Evolutionary conservation across 129 eudicot species (phyloP).

Genomic region (Cynara cardunculus): DNA sequence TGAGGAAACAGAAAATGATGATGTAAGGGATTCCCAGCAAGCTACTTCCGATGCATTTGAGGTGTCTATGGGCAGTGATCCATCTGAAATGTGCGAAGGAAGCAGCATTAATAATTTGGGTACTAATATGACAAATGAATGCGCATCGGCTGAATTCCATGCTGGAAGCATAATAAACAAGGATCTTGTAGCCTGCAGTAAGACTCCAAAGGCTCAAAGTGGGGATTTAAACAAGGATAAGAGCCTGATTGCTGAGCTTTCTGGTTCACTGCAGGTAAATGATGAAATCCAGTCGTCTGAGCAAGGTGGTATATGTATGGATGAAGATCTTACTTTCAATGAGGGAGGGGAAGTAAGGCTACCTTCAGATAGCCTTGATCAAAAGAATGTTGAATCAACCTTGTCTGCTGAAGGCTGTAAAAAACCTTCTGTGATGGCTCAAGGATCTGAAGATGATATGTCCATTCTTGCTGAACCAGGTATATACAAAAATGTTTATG

Average conservation of each 20-base stretch:
- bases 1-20: constrained; percentile 19
- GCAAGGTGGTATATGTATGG: constrained; percentile 18
- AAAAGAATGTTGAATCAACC: constrained; percentile 18
- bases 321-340: constrained; percentile 14
- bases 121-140: constrained; percentile 9
- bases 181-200: constrained; percentile 4
- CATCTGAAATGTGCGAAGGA: constrained; percentile 25
- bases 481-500: background rate
- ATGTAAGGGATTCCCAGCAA: constrained; percentile 9
- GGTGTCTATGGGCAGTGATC: constrained; percentile 6
- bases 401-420: constrained; percentile 20
- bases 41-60: constrained; percentile 22
- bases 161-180: constrained; percentile 17
- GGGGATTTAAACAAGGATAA: constrained; percentile 21
- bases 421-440: constrained; percentile 28
- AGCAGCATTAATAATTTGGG: constrained; percentile 16
- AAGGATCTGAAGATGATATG: constrained; percentile 23
- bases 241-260: background rate
- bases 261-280: constrained; percentile 18
- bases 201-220: constrained; percentile 2
- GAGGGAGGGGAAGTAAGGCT: constrained; percentile 16
- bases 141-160: constrained; percentile 29
- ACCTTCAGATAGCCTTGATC: constrained; percentile 25
- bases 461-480: constrained; percentile 15
- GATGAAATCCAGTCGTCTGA: constrained; percentile 4